Conservation (phyloP, 2,329 filamentous ascomycete genomes). For the Monilinia fructigena region DNA sequence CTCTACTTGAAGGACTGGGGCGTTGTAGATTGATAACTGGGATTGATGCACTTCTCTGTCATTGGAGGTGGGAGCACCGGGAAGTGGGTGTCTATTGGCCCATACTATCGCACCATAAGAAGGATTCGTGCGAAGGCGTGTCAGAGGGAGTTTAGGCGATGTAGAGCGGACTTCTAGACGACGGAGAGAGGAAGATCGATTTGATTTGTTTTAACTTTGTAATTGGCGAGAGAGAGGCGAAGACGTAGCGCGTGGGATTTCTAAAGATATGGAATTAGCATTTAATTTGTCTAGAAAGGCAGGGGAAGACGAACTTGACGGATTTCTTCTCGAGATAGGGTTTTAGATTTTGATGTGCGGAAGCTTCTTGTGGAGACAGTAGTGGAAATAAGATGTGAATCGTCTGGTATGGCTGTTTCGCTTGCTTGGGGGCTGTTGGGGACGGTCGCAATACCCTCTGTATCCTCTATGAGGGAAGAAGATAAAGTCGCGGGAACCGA, state of each 20-base stretch:
- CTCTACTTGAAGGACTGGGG: background rate
- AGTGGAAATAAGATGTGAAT: background rate
- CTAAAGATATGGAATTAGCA: constrained; percentile 41
- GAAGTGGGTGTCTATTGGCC: constrained; percentile 16
- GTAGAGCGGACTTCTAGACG: constrained; percentile 50
- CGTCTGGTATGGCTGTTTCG: background rate
- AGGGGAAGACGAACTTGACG: constrained; percentile 12
- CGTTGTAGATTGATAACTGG: constrained; percentile 6
- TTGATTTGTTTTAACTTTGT: constrained; percentile 75
- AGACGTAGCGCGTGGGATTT: constrained; percentile 65
- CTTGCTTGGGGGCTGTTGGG: background rate
- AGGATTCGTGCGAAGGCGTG: constrained; percentile 17
- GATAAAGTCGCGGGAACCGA: too few relatives aligned
- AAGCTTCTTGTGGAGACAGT: background rate
- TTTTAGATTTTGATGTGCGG: background rate
- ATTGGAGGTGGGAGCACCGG: background rate
- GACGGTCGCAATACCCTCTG: background rate
- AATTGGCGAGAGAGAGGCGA: constrained; percentile 68
- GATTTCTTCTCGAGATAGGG: constrained; percentile 16
- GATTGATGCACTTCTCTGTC: background rate
- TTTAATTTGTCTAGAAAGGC: background rate
- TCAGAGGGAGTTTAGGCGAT: constrained; percentile 28
- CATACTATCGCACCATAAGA: background rate
- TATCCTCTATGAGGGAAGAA: background rate
- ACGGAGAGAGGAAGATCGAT: constrained; percentile 62